Base-by-base conservation (phyloP, 2,329 filamentous ascomycete genomes). In the Epichloe sp. region DNA sequence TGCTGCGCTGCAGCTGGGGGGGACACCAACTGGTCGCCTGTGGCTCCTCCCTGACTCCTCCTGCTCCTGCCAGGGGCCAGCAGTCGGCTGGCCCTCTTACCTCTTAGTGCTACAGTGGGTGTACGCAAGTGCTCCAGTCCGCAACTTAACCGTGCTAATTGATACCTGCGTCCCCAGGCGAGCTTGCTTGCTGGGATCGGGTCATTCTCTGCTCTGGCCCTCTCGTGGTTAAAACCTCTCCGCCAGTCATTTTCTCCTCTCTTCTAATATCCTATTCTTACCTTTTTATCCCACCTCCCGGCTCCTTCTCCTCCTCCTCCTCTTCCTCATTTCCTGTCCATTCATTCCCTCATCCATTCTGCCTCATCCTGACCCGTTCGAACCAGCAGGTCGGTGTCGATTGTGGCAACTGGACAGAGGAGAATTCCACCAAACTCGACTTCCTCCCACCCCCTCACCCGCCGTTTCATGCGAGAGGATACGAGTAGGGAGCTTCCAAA, bases 171-270 rank as follows among this genome's bases (percentile, higher is more conserved):
- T 44, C 36, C 40, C 37, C 19, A n/a, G 19, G 40, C 44, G 19
- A 38, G 31, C 46, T 52, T 51, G 41, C 47, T 41, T 44, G 35
- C 44, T 48, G 26, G 42, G 47, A 36, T 51, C 53, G 31, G 44
- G 48, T 48, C 50, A 48, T 21, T 47, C 34, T 55, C 49, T 42
- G 50, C 50, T 52, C 45, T 51, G 55, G 52, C 53, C 51, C 52
- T 54, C 56, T 56, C 23, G 38, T 54, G 19, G 60, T 66, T 66
- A 66, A 68, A 67, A 66, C 65, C 48, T 76, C 70, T 74, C 69
- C 71, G 71, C 74, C 73, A 74, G 71, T 77, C 75, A 73, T 73
- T 74, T 74, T 72, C 72, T 70, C 70, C 66, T 71, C 69, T 71
- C 67, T 68, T 71, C 68, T 67, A 26, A 26, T 26, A 69, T 74